Percentiles rank a stretch among this genome's conserved stretches.
These are phyloP conservation scores for Begonia fuchsioides DNA, from an alignment of 306 rosid species.

Conservation along the genomic window DNA sequence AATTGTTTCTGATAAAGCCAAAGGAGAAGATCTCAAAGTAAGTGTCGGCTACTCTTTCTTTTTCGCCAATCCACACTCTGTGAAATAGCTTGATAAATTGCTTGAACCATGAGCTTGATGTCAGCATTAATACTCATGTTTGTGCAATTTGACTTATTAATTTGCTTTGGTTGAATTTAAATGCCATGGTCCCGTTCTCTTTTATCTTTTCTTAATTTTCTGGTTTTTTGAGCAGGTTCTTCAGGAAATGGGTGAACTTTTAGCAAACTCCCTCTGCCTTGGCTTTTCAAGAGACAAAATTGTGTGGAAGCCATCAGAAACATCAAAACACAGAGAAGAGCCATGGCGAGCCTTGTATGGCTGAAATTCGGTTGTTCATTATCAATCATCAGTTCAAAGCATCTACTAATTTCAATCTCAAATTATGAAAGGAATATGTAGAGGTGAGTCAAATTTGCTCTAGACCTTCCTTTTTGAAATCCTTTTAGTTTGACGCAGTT, in stretches of 20 bases:
- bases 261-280: slow-evolving; percentile 35
- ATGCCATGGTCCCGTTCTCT: background rate
- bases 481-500: too few species aligned
- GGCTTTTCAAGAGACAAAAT: slow-evolving; percentile 41
- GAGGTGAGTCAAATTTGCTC: too few species aligned
- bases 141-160: background rate
- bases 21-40: slow-evolving; percentile 43
- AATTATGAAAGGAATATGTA: too few species aligned
- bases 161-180: background rate
- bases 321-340: slow-evolving; percentile 33
- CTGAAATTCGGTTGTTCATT: slow-evolving; percentile 12
- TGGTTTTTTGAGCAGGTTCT: slow-evolving; percentile 27
- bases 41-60: background rate
- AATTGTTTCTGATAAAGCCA: slow-evolving; percentile 20
- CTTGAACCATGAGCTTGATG: too few species aligned
- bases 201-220: slow-evolving; percentile 8
- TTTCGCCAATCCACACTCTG: too few species aligned
- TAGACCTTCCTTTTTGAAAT: too few species aligned
- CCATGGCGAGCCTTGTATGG: slow-evolving; percentile 87
- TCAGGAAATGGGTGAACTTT: slow-evolving; percentile 36
- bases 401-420: too few species aligned
- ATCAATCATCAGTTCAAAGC: too few species aligned
- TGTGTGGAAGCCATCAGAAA: slow-evolving; percentile 41
- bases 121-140: too few species aligned
- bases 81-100: too few species aligned